A percentile compares a stretch with the other conserved stretches of the same genome.
phyloP scores from a whole-genome alignment of 768 basidiomycete species.

The Leccinum obscurum region DNA sequence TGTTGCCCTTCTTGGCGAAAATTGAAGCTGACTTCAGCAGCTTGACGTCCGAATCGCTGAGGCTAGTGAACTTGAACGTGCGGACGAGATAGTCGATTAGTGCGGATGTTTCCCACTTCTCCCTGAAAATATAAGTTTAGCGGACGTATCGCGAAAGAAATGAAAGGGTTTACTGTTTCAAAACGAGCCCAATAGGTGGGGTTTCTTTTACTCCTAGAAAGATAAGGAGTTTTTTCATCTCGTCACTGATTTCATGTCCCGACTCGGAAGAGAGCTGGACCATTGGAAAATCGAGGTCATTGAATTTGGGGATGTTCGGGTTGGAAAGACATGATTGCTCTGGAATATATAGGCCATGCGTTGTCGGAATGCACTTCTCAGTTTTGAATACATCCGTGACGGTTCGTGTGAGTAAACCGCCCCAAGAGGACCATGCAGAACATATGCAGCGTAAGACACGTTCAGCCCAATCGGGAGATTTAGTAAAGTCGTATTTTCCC shows the following conservation, averaged over 20 bases:
- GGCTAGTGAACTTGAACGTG: not conserved
- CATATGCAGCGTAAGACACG: conserved; percentile 62
- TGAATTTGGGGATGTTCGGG: not conserved
- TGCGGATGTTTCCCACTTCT: not conserved
- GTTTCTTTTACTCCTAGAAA: not conserved
- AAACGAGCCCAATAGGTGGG: not conserved
- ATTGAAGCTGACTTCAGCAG: not conserved
- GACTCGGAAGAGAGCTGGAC: not conserved
- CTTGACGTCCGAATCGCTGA: not conserved
- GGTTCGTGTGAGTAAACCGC: not conserved
- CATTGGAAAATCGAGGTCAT: not conserved
- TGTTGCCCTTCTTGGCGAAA: conserved; percentile 48
- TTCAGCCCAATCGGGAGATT: conserved; percentile 75
- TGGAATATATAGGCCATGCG: not conserved
- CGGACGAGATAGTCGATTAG: conserved; percentile 6
- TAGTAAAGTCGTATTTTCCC: conserved; percentile 56
- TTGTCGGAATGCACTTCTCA: not conserved
- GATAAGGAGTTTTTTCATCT: not conserved
- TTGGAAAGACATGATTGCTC: not conserved
- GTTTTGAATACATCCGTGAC: not conserved
- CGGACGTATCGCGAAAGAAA: not conserved
- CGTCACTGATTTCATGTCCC: not conserved
- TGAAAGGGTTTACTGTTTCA: not conserved
- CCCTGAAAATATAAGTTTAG: not conserved
- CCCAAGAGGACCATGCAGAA: conserved; percentile 34